A percentile compares a stretch with the other conserved stretches of the same genome.
Conservation (phyloP, 805 yeast species). For the Schizosaccharomyces pombe region DNA sequence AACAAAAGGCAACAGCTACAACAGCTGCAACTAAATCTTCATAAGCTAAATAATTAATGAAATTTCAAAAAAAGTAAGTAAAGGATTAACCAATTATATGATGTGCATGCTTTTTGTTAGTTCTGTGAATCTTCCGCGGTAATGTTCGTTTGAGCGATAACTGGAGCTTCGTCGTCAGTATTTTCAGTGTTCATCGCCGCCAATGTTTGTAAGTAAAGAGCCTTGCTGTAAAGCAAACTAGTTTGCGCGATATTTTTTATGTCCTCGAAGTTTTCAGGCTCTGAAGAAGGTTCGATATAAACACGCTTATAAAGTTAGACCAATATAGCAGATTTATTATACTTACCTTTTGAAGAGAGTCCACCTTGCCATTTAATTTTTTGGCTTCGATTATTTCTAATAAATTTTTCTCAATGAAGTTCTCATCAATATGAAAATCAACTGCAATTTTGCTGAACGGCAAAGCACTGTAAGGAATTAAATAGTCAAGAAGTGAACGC, state of each 20-base stretch:
- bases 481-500: not conserved
- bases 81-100: too few species aligned
- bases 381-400: not conserved
- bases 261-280: not conserved
- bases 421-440: not conserved
- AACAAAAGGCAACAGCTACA: not conserved
- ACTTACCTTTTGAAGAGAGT: not conserved
- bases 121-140: too few species aligned
- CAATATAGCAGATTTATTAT: not conserved
- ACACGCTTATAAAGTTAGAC: not conserved
- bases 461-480: not conserved
- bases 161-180: not conserved
- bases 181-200: not conserved
- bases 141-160: too few species aligned
- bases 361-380: not conserved
- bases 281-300: not conserved
- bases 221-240: not conserved
- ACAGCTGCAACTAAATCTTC: not conserved
- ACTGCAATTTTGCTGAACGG: not conserved
- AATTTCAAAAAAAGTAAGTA: too few species aligned
- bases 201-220: not conserved
- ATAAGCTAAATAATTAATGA: not conserved
- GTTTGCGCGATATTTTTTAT: not conserved
- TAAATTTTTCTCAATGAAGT: not conserved
- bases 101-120: not conserved